Conservation (phyloP, 1,139 yeast genomes). For the Candida frijolesensis region DNA sequence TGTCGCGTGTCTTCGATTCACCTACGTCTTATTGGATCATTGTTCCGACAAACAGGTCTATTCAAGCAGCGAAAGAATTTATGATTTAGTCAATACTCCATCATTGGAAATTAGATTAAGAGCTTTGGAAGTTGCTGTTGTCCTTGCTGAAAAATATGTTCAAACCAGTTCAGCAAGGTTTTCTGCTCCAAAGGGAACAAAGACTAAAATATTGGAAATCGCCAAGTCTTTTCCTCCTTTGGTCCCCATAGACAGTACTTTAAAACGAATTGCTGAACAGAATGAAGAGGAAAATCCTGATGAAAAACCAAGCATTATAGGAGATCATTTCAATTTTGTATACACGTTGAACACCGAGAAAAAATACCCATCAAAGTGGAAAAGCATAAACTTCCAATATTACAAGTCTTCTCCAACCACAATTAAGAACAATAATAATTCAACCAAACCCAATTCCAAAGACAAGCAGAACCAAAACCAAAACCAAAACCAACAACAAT, state of each 20-base stretch:
- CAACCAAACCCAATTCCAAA: constrained; percentile 5
- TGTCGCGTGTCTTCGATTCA: constrained; percentile 59
- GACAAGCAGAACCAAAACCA: constrained; percentile 3
- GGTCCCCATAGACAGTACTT: constrained; percentile 44
- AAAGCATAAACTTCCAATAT: constrained; percentile 55
- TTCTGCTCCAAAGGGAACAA: constrained; percentile 44
- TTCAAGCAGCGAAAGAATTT: constrained; percentile 65
- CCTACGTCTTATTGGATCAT: constrained; percentile 65
- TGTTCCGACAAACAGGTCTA: constrained; percentile 71
- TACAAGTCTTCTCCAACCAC: constrained; percentile 31
- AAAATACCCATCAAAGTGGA: constrained; percentile 61
- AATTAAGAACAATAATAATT: background rate
- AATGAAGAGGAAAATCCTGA: constrained; percentile 16
- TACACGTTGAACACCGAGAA: constrained; percentile 53
- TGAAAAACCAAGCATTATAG: constrained; percentile 29
- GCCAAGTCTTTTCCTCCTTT: constrained; percentile 58
- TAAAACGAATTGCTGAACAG: constrained; percentile 19
- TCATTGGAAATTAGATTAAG: constrained; percentile 61
- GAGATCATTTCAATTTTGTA: constrained; percentile 55
- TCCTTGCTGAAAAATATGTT: constrained; percentile 59
- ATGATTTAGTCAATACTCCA: constrained; percentile 59
- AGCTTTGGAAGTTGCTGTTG: constrained; percentile 65
- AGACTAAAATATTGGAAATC: constrained; percentile 49
- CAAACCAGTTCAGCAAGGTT: constrained; percentile 45
- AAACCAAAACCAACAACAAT: no score